These are phyloP conservation scores for Lasiosphaeria miniovina DNA, from an alignment of 495 filamentous ascomycete genomes.

Conservation along the genomic window DNA sequence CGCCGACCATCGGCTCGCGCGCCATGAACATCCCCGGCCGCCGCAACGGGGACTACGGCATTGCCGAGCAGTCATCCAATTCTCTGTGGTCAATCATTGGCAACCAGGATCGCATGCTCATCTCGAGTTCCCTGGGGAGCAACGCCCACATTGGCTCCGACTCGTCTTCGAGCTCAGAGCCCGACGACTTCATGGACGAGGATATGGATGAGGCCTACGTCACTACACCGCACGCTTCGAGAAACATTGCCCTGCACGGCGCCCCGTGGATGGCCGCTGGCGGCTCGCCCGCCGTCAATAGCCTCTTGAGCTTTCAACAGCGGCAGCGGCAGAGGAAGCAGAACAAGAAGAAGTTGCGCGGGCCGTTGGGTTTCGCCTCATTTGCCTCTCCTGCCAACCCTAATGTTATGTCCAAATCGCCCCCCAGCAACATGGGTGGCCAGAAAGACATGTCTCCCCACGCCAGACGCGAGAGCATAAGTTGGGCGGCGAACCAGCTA, in stretches of 20 bases:
- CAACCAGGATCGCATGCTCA: constrained; percentile 62
- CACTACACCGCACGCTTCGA: constrained; percentile 63
- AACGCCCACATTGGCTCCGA: constrained; percentile 76
- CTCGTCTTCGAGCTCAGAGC: constrained; percentile 71
- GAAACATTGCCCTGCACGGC: constrained; percentile 41
- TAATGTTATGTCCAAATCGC: constrained; percentile 39
- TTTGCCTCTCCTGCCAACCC: constrained; percentile 33
- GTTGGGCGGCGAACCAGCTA: constrained; percentile 79
- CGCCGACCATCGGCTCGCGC: constrained; percentile 75
- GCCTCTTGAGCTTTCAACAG: constrained; percentile 76
- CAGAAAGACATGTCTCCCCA: constrained; percentile 43
- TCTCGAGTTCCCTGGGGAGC: constrained; percentile 85
- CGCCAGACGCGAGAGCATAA: constrained; percentile 76
- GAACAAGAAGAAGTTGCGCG: constrained; percentile 37
- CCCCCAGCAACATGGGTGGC: constrained; percentile 31
- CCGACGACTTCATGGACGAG: constrained; percentile 76
- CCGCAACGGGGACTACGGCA: constrained; percentile 34
- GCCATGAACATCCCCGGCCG: constrained; percentile 71
- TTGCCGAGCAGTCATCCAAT: constrained; percentile 35
- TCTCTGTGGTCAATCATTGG: constrained; percentile 49
- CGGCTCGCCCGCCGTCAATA: constrained; percentile 65
- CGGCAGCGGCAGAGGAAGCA: constrained; percentile 63
- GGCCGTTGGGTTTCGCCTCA: constrained; percentile 32
- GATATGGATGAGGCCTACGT: constrained; percentile 77
- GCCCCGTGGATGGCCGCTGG: constrained; percentile 44